Conservation (phyloP, 202 grass and related monocot species). For the Hordeum pubiflorum region DNA sequence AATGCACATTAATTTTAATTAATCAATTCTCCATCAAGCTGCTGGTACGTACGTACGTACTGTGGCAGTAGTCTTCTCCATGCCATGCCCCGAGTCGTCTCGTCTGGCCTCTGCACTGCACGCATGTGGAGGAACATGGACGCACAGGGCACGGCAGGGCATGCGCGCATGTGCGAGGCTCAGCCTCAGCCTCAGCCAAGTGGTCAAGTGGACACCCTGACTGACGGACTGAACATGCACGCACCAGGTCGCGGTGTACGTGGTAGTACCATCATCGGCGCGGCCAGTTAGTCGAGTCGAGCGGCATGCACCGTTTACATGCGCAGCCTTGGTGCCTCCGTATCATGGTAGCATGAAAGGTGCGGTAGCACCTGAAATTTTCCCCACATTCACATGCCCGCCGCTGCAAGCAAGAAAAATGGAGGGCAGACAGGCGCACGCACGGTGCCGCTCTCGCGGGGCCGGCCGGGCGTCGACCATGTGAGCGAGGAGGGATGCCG, state of each 20-base stretch:
- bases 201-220: too few relatives aligned
- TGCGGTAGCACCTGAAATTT: too few relatives aligned
- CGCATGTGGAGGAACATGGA: background rate
- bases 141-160: background rate
- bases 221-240: background rate
- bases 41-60: too few relatives aligned
- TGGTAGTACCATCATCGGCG: too few relatives aligned
- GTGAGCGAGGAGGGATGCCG: background rate
- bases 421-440: background rate
- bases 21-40: background rate
- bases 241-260: background rate
- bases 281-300: too few relatives aligned
- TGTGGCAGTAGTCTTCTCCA: background rate
- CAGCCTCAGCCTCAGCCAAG: background rate
- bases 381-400: background rate
- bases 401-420: background rate
- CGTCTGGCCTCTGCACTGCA: background rate
- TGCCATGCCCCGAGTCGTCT: background rate
- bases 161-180: background rate
- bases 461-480: background rate
- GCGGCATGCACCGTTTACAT: too few relatives aligned
- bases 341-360: too few relatives aligned
- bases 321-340: too few relatives aligned
- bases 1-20: too few relatives aligned
- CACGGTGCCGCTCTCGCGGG: background rate